A percentile compares a stretch with the other conserved stretches of the same genome.
Evolutionary conservation across 805 yeast species (phyloP).

Genomic region (Cyberlindnera maritima): DNA sequence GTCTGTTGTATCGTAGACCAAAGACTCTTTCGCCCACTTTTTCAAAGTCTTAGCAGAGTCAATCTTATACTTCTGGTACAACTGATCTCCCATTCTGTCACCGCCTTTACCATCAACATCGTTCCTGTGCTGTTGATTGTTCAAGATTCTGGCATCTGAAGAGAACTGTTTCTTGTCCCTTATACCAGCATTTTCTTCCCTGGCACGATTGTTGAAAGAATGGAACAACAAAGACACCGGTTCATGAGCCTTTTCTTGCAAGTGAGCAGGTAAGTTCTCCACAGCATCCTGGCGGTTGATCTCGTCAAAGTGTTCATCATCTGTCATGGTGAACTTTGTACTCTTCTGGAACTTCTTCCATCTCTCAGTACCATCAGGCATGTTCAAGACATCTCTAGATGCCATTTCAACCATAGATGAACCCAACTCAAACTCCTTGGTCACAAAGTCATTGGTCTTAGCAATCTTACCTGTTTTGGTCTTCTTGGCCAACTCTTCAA

Average conservation of each 20-base stretch:
- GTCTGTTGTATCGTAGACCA: conserved; percentile 33
- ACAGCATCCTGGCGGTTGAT: conserved; percentile 23
- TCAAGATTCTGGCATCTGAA: conserved; percentile 75
- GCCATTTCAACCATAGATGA: conserved; percentile 79
- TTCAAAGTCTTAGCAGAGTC: conserved; percentile 54
- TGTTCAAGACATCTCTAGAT: conserved; percentile 59
- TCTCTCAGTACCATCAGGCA: conserved; percentile 44
- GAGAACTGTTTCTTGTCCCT: conserved; percentile 81
- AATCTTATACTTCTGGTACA: conserved; percentile 47
- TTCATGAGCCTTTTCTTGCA: conserved; percentile 19
- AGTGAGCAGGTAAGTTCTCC: conserved; percentile 23
- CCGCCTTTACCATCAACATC: conserved; percentile 79
- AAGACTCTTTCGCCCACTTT: conserved; percentile 50
- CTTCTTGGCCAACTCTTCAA: conserved; percentile 34
- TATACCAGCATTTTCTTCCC: conserved; percentile 81
- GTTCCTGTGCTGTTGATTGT: conserved; percentile 56
- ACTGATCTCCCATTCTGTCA: conserved; percentile 53
- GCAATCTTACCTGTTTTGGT: conserved; percentile 29
- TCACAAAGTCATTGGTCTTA: conserved; percentile 41
- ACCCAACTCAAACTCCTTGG: conserved; percentile 33
- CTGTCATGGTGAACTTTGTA: conserved; percentile 2
- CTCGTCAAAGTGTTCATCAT: conserved; percentile 25
- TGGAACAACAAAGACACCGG: conserved; percentile 30
- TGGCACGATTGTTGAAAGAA: conserved; percentile 86
- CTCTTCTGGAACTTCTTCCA: conserved; percentile 34